Evolutionary conservation across 495 filamentous ascomycete species (phyloP), one percentile per base, ranked within the genome.

Genomic region (Xylaria palmicola): DNA sequence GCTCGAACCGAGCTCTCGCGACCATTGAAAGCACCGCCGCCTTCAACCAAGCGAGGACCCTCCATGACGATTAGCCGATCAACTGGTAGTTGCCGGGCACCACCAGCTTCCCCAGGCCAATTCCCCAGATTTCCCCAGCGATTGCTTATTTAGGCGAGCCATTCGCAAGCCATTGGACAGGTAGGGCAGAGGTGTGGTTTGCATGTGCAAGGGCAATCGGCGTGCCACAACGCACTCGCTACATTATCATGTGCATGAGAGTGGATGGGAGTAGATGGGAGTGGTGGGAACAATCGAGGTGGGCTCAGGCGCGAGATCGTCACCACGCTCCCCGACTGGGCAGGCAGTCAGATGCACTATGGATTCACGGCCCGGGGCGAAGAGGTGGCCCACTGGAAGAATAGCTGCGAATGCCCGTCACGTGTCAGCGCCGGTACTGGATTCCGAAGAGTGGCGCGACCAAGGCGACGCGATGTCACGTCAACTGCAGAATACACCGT

Each of bases 331-430:
- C 36, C 41, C 45, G n/a, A 59, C 27, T 37, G 5, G 54, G 55
- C 41, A 47, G 34, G 26, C 20, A 24, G 12, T 26, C 47, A 52
- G 48, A 57, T 41, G 61, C 66, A 72, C 64, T 69, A 69, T 72
- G 69, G 69, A 56, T 57, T 67, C 65, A 69, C 69, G 69, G 69
- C 57, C 69, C 69, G 69, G 41, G 40, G 47, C 51, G 64, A 47
- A 54, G 29, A 47, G 9, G 45, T 22, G 34, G 12, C 17, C 47
- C 47, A 43, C 56, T 30, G 45, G 32, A 29, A 49, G 30, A 48
- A 58, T 64, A 54, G 49, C 43, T 61, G 32, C 26, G 30, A 36
- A 34, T 13, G 56, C 36, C 19, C 17, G 59, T 57, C 61, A 66
- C 37, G 22, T 55, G 53, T 43, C 17, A 12, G 12, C 13, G 49